Evolutionary conservation across 2,329 filamentous ascomycete genomes (phyloP).

Genomic region (Aspergillus caelatus): DNA sequence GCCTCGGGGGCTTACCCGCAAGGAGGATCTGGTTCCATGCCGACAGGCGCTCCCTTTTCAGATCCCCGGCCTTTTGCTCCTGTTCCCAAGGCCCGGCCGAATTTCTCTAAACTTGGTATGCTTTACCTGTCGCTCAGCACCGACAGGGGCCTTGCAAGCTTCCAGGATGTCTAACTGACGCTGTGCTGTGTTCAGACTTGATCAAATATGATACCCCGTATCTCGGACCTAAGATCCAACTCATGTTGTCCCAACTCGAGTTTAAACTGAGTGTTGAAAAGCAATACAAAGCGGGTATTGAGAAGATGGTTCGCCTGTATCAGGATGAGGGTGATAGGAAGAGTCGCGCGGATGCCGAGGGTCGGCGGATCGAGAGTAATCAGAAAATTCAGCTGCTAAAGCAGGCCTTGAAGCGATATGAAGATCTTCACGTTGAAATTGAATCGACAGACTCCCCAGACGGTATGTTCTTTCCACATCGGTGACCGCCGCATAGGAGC

Average conservation of each 20-base stretch:
- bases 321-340: conserved; percentile 97
- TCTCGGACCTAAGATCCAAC: conserved; percentile 93
- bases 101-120: conserved; percentile 95
- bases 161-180: conserved; percentile 8
- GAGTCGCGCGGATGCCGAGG: conserved; percentile 90
- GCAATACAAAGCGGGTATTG: conserved; percentile 97
- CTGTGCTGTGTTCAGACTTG: conserved; percentile 64
- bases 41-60: conserved; percentile 76
- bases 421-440: conserved; percentile 94
- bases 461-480: conserved; percentile 56
- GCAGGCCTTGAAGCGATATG: conserved; percentile 94
- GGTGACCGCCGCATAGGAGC: conserved; percentile 14
- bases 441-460: conserved; percentile 77
- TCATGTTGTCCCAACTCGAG: conserved; percentile 97
- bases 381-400: conserved; percentile 96
- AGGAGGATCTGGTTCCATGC: conserved; percentile 74
- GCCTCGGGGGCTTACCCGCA: conserved; percentile 57
- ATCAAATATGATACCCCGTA: conserved; percentile 98
- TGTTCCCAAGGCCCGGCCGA: conserved; percentile 75
- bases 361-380: conserved; percentile 87
- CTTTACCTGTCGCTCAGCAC: conserved; percentile 14
- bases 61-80: conserved; percentile 69
- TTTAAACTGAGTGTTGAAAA: conserved; percentile 99
- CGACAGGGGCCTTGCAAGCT: not conserved
- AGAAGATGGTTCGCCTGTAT: conserved; percentile 98